Base-by-base conservation (phyloP, 2,329 filamentous ascomycete species). In the Hysterium pulicare region DNA sequence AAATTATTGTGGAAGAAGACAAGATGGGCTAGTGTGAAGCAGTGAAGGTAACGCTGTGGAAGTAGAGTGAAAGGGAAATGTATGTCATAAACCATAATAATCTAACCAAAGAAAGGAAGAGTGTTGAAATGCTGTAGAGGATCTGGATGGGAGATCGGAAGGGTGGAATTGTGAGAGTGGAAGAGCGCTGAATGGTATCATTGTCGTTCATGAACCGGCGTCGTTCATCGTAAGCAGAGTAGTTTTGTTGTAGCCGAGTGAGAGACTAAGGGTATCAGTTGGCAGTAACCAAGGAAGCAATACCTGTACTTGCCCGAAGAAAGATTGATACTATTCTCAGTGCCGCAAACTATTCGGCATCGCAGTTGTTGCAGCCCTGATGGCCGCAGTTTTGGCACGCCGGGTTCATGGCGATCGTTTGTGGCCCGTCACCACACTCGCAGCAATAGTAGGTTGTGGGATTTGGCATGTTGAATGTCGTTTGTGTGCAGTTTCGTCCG, bases 391-490 rank as follows among this genome's bases (percentile, higher is more conserved):
- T 22, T 4, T 20, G 21, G n/a, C 34, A 37, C 3, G 5, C 17
- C 7, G 21, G 19, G 8, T 22, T 10, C 11, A 37, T 23, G 3
- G 9, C 7, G 4, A 37, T 4, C 3, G 8, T 22, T n/a, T 37
- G 16, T 3, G 34, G 34, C 4, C 34, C 34, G 24, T 21, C 16
- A 3, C 34, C 34, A 23, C 34, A 37, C 6, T 8, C 6, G n/a
- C 34, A 37, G n/a, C 34, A 37, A 22, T 37, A 37, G 11, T 24
- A 36, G 15, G 19, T 28, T 28, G 24, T 28, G 13, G 24, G 24
- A 7, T 8, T 13, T 13, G 24, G 24, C 24, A 28, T 28, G 7
- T 28, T 28, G 24, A 13, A n/a, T n/a, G 7, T 28, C 13, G 24
- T 7, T 28, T 8, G 13, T 13, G 24, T 28, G 24, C 7, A 28